Base-by-base conservation (phyloP, 2,329 filamentous ascomycete species). In the Clonostachys sp. region DNA sequence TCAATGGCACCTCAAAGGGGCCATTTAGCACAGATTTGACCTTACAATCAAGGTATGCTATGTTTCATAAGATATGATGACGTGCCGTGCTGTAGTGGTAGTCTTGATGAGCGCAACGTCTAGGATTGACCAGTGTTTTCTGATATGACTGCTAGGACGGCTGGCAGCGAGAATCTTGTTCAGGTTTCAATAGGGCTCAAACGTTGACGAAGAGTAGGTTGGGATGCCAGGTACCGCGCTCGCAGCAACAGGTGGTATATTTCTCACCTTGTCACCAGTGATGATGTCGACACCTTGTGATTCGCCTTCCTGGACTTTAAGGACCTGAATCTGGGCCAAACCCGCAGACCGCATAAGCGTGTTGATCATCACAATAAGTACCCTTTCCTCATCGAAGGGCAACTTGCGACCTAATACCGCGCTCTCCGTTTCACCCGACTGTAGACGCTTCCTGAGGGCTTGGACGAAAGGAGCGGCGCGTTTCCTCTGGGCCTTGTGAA, bases 381-480 rank as follows among this genome's bases (percentile, higher is more conserved):
- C 87, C 50, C 79, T 75, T 43, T 84, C 75, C 74, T 99, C 94
- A 58, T 96, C 86, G 65, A 97, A 99, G 2, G 82, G 78, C 51
- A 99, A 75, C 69, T 92, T 89, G 54, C 91, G 80, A 62, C 92
- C 84, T 60, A 96, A 84, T 10, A 96, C 89, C 3, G 71, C 75
- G 20, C 79, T 74, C 3, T 81, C 72, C 14, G 75, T 70, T 68
- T 92, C 83, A 51, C 88, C 86, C 44, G 77, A 75, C 48, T 90
- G 76, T 47, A 99, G 79, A 45, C 89, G 83, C 66, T 81, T 88
- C 84, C 96, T 96, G 50, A 97, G 74, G 7, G 66, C 71, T 71
- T 97, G 91, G 44, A 96, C 85, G 61, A 96, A 99, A 0, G 94
- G 94, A 92, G 97, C 97, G 3, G 91, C 92, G 72, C 95, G 94